A percentile compares a stretch with the other conserved stretches of the same genome.
Evolutionary conservation across 1,284 basidiomycete species (phyloP).

Genomic region (Phlebopus sp.): DNA sequence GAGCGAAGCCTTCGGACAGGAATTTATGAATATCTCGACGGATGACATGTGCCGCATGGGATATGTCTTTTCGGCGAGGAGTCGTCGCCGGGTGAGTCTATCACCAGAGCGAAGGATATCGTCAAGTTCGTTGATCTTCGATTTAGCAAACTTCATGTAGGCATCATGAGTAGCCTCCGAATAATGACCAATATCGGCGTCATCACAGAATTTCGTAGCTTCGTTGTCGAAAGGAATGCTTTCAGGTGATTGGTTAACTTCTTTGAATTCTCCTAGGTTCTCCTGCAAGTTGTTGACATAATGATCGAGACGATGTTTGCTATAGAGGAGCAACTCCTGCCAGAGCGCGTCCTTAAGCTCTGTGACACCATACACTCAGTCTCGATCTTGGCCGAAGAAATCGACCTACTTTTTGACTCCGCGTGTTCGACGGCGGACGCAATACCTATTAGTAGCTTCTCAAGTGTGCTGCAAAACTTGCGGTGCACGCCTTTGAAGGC

Average conservation of each 20-base stretch:
- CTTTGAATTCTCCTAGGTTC: constrained; percentile 1
- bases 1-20: neutral
- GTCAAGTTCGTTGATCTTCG: neutral
- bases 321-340: neutral
- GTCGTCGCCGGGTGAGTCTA: neutral
- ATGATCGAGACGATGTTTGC: neutral
- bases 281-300: neutral
- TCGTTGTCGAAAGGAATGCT: neutral
- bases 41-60: constrained; percentile 1
- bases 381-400: neutral
- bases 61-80: constrained; percentile 2
- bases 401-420: neutral
- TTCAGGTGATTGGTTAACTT: neutral
- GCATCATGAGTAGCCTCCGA: neutral
- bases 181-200: neutral
- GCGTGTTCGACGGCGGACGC: neutral
- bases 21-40: neutral
- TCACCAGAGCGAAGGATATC: neutral
- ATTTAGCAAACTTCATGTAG: constrained; percentile 1
- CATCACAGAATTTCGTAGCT: neutral
- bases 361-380: no score
- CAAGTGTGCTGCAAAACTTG: neutral
- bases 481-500: neutral
- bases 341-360: neutral
- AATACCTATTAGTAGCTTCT: neutral